Percentiles rank a stretch among this genome's conserved stretches.
Conservation (phyloP, 108 stramenopile species). For the Parietichytrium sp. region DNA sequence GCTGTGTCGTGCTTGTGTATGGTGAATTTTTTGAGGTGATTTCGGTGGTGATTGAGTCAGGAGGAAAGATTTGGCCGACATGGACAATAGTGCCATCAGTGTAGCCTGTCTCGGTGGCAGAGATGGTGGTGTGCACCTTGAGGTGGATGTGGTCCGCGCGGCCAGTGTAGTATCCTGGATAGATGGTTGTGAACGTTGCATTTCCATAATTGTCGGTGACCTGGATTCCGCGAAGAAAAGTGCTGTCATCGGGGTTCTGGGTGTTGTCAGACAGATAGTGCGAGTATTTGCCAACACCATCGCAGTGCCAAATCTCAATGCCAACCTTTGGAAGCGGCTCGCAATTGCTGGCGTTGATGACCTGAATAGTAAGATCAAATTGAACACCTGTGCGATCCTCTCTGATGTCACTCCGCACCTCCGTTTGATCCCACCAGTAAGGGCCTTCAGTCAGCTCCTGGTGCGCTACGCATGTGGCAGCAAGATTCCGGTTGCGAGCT, state of each 20-base stretch:
- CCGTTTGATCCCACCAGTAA: not conserved
- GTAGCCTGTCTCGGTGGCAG: not conserved
- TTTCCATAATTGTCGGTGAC: not conserved
- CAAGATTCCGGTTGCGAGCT: not conserved
- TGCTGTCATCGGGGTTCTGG: not conserved
- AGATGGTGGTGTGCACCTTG: not conserved
- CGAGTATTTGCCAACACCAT: slow-evolving; percentile 25
- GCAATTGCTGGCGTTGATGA: slow-evolving; percentile 15
- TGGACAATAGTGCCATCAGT: slow-evolving; percentile 27
- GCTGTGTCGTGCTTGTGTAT: not conserved
- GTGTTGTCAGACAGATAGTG: slow-evolving; percentile 1
- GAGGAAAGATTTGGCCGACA: slow-evolving; percentile 1
- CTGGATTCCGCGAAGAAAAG: not conserved
- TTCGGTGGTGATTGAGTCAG: not conserved
- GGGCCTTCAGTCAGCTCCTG: not conserved
- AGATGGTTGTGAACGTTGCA: not conserved
- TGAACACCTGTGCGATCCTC: not conserved
- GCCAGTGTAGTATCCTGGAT: slow-evolving; percentile 16
- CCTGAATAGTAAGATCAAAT: not conserved
- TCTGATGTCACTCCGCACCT: not conserved
- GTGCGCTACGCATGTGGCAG: not conserved
- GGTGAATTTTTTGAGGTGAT: no score
- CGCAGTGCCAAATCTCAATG: slow-evolving; percentile 36
- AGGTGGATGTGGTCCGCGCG: slow-evolving; percentile 6
- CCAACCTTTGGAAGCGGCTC: not conserved